Percentiles rank a stretch among this genome's conserved stretches.
phyloP scores from a whole-genome alignment of 148 eudicot genomes.

The Beta vulgaris region DNA sequence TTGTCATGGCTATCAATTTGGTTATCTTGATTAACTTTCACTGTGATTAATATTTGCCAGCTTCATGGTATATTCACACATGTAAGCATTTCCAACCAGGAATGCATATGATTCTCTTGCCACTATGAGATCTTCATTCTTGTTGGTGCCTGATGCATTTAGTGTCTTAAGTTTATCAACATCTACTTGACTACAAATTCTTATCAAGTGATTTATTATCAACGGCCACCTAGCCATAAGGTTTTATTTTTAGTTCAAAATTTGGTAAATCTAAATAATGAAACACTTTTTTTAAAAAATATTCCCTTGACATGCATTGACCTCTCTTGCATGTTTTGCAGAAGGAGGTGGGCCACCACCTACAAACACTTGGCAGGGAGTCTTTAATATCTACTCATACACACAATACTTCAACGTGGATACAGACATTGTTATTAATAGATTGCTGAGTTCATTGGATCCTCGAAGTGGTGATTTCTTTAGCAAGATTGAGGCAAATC shows the following conservation, averaged over 20 bases:
- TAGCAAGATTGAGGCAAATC: slow-evolving; percentile 89
- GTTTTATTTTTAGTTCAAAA: not conserved
- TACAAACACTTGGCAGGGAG: slow-evolving; percentile 69
- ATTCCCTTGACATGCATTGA: not conserved
- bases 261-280: not conserved
- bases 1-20: not conserved
- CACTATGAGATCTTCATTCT: not conserved
- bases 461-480: slow-evolving; percentile 86
- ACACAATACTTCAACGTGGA: slow-evolving; percentile 92
- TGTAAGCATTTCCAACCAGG: not conserved
- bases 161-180: not conserved
- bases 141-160: not conserved
- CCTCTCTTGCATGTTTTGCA: slow-evolving; percentile 31
- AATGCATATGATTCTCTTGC: too few species aligned
- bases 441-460: slow-evolving; percentile 74
- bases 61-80: not conserved
- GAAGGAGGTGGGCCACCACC: slow-evolving; percentile 68
- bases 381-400: slow-evolving; percentile 74
- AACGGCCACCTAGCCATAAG: not conserved
- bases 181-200: not conserved
- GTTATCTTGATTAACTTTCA: not conserved
- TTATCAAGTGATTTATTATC: not conserved
- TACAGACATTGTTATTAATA: slow-evolving; percentile 76
- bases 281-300: not conserved
- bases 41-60: not conserved